These are phyloP conservation scores for Fusarium circinatum DNA, from an alignment of 2,329 filamentous ascomycete species.

Conservation along the genomic window DNA sequence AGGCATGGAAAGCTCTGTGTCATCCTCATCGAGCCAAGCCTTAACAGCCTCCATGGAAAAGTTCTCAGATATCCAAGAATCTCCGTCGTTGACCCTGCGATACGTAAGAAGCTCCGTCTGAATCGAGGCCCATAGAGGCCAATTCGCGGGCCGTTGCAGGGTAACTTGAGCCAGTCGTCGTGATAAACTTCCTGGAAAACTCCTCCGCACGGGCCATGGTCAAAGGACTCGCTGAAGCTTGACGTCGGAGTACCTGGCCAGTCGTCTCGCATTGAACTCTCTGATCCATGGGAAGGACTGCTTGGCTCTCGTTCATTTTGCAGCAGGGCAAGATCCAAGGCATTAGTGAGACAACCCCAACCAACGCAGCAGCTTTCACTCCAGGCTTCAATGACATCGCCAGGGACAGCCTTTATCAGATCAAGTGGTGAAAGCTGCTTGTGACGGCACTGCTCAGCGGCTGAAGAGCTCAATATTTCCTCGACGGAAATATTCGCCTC, in stretches of 20 bases:
- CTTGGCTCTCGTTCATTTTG: fast-evolving
- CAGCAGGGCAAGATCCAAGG: fast-evolving
- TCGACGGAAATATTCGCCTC: fast-evolving
- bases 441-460: not conserved
- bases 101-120: conserved; percentile 28
- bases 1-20: not conserved
- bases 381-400: not conserved
- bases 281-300: fast-evolving
- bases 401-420: fast-evolving
- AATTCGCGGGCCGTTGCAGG: not conserved
- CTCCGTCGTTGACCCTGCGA: not conserved
- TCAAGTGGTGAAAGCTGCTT: not conserved
- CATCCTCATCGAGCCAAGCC: not conserved
- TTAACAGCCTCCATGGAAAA: conserved; percentile 1
- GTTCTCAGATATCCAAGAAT: conserved; percentile 9
- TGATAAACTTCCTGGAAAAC: fast-evolving
- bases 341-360: not conserved
- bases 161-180: not conserved
- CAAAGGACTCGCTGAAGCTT: not conserved
- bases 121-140: not conserved
- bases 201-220: fast-evolving
- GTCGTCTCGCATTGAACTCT: fast-evolving
- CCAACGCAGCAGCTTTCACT: not conserved
- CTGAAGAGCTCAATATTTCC: not conserved
- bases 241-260: not conserved